Percentiles rank a stretch among this genome's conserved stretches.
Conservation (phyloP, 371 early-diverging fungal species). For the Apophysomyces ossiformis region DNA sequence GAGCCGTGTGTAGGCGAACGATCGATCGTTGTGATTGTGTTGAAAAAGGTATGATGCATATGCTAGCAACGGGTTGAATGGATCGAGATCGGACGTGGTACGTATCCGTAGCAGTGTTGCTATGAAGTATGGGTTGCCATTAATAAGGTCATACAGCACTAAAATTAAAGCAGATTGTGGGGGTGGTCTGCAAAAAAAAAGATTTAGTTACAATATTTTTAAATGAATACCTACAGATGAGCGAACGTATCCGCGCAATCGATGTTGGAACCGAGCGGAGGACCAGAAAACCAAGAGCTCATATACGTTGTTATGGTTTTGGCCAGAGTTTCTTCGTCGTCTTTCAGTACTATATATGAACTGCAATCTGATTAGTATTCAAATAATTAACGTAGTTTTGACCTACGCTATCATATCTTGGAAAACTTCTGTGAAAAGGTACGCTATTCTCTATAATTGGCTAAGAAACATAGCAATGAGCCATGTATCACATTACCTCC, state of each 20-base stretch:
- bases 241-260: slow-evolving; percentile 41
- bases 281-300: slow-evolving; percentile 52
- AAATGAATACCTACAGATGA: slow-evolving; percentile 34
- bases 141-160: slow-evolving; percentile 53
- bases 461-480: not conserved
- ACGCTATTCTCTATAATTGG: slow-evolving; percentile 33
- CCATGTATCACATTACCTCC: slow-evolving; percentile 14
- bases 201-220: not conserved
- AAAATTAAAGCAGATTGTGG: slow-evolving; percentile 48
- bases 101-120: slow-evolving; percentile 17
- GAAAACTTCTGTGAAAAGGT: slow-evolving; percentile 30
- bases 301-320: slow-evolving; percentile 52
- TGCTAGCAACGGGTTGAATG: slow-evolving; percentile 43
- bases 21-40: slow-evolving; percentile 51
- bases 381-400: not conserved
- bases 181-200: slow-evolving; percentile 39
- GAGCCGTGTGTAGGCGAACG: slow-evolving; percentile 50
- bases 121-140: slow-evolving; percentile 39
- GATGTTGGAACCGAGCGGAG: slow-evolving; percentile 33
- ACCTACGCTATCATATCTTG: slow-evolving; percentile 46
- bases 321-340: slow-evolving; percentile 53
- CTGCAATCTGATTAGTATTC: not conserved
- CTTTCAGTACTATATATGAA: slow-evolving; percentile 45
- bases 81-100: slow-evolving; percentile 17
- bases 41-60: slow-evolving; percentile 56